Conservation (phyloP, 306 rosid species). For the Nissolia schottii region DNA sequence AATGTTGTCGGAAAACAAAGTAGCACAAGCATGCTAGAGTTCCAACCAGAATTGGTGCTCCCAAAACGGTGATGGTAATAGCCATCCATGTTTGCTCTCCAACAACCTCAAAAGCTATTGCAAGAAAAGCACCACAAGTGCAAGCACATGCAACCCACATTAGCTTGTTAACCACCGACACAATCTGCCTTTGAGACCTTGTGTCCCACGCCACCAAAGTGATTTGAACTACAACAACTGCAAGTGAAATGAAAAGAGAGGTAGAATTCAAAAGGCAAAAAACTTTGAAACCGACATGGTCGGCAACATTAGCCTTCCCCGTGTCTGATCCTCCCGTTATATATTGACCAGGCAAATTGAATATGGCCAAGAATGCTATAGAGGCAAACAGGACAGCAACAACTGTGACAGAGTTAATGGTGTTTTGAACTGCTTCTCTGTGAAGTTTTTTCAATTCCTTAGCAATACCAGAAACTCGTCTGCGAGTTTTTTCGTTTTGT, state of each 20-base stretch:
- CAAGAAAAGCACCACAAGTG: conserved; percentile 83
- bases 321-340: background rate
- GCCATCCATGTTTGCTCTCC: conserved; percentile 84
- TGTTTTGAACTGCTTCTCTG: conserved; percentile 89
- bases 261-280: conserved; percentile 79
- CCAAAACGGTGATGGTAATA: conserved; percentile 58
- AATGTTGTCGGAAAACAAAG: conserved; percentile 86
- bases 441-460: conserved; percentile 92
- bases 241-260: conserved; percentile 87
- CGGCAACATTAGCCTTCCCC: conserved; percentile 68
- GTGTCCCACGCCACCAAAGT: conserved; percentile 99
- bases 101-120: conserved; percentile 74
- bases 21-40: conserved; percentile 88
- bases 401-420: conserved; percentile 76
- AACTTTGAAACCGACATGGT: conserved; percentile 54
- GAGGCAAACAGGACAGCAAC: conserved; percentile 96
- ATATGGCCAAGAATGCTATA: conserved; percentile 90
- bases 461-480: conserved; percentile 89
- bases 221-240: conserved; percentile 95
- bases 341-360: conserved; percentile 95
- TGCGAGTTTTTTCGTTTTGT: conserved; percentile 77
- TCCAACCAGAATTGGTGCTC: conserved; percentile 72
- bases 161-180: conserved; percentile 87
- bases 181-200: conserved; percentile 81
- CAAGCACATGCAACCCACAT: conserved; percentile 99